These are phyloP conservation scores for Pelargonium nanum DNA, from an alignment of 345 rosid species.

Conservation along the genomic window DNA sequence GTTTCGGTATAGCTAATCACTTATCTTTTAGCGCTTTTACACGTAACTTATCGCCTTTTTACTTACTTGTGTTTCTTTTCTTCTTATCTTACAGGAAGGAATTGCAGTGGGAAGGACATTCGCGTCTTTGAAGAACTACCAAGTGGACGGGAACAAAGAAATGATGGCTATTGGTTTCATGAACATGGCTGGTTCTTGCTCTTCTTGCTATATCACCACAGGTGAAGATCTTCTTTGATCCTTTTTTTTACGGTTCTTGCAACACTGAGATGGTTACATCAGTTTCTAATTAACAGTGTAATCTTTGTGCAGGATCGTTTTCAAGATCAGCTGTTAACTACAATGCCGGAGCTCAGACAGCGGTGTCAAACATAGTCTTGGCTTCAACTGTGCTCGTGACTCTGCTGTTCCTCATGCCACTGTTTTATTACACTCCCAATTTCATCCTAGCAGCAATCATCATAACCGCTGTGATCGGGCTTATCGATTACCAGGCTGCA, in stretches of 20 bases:
- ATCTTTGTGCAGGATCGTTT: conserved; percentile 57
- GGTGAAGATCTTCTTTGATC: conserved; percentile 25
- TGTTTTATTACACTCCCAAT: conserved; percentile 85
- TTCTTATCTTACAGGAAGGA: conserved; percentile 56
- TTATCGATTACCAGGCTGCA: conserved; percentile 69
- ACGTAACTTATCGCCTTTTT: background rate
- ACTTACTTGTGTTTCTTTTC: background rate
- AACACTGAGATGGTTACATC: background rate
- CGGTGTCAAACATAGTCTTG: conserved; percentile 76
- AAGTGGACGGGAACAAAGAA: conserved; percentile 96
- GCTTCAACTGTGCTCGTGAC: conserved; percentile 83
- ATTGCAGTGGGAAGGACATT: conserved; percentile 98
- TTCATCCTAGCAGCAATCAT: conserved; percentile 83
- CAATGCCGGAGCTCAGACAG: conserved; percentile 88
- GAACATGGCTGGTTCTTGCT: conserved; percentile 91
- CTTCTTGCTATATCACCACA: conserved; percentile 88
- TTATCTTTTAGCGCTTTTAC: background rate
- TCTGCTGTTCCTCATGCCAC: conserved; percentile 83
- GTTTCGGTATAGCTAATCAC: conserved; percentile 7
- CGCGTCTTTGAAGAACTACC: conserved; percentile 75
- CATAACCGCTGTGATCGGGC: conserved; percentile 83
- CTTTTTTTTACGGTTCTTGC: background rate
- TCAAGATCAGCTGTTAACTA: conserved; percentile 88
- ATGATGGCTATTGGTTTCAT: conserved; percentile 95
- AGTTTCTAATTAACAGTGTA: background rate